A percentile compares a stretch with the other conserved stretches of the same genome.
phyloP scores from a whole-genome alignment of 371 early-diverging fungal genomes.

The Basidiobolus meristosporus region DNA sequence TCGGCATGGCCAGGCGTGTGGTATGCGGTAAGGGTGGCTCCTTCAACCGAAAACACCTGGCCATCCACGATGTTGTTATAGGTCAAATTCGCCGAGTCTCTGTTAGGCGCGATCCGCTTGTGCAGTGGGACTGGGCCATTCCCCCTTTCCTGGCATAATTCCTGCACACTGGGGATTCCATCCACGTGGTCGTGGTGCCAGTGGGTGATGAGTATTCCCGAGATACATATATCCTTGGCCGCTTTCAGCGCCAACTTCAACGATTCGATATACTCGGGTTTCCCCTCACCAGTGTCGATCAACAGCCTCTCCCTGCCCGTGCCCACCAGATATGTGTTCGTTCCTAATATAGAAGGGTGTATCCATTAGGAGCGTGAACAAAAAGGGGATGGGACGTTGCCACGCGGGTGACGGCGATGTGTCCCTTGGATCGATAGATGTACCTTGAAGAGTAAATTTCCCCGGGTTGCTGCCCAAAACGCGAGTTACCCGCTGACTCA shows the following conservation, averaged over 20 bases:
- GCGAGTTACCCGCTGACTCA: conserved; percentile 24
- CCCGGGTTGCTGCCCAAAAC: conserved; percentile 56
- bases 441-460: conserved; percentile 52
- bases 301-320: conserved; percentile 42
- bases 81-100: too few relatives aligned
- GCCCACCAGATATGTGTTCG: conserved; percentile 81
- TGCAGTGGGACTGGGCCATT: too few relatives aligned
- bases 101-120: too few relatives aligned
- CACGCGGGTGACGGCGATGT: too few relatives aligned
- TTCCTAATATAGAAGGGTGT: too few relatives aligned
- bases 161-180: conserved; percentile 26
- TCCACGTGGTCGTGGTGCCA: conserved; percentile 68
- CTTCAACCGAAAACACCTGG: conserved; percentile 30
- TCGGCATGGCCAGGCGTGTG: conserved; percentile 70
- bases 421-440: too few relatives aligned
- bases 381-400: too few relatives aligned
- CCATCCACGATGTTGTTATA: conserved; percentile 20
- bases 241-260: conserved; percentile 26
- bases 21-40: conserved; percentile 18
- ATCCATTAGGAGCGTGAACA: too few relatives aligned
- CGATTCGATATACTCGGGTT: conserved; percentile 32
- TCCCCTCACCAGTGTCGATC: conserved; percentile 69
- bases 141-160: too few relatives aligned
- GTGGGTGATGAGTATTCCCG: conserved; percentile 56
- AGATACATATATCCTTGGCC: conserved; percentile 9